Evolutionary conservation across 139 green algal species (phyloP).

Genomic region (Chlamydomonas eustigma): DNA sequence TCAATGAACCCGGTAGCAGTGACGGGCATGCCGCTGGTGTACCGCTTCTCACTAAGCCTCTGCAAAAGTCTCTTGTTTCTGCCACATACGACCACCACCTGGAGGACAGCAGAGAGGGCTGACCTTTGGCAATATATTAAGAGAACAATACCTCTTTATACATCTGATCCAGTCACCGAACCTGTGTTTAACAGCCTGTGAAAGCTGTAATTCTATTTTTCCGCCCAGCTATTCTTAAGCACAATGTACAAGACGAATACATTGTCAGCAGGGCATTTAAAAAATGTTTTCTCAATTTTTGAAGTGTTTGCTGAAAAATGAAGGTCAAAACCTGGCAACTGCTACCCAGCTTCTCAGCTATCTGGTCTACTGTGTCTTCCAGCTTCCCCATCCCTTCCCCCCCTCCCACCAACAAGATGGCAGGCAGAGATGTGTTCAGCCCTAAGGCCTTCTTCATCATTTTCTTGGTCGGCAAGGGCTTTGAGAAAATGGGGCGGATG

Average conservation of each 20-base stretch:
- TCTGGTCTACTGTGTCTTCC: conserved; percentile 76
- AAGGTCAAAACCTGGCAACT: conserved; percentile 43
- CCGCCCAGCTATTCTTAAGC: too few species aligned
- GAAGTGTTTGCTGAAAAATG: too few species aligned
- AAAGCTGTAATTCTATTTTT: too few species aligned
- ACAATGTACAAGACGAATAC: too few species aligned
- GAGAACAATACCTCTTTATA: too few species aligned
- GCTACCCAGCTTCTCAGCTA: conserved; percentile 53
- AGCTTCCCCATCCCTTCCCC: conserved; percentile 96
- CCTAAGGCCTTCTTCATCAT: conserved; percentile 12
- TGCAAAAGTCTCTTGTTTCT: conserved; percentile 81
- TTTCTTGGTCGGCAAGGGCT: conserved; percentile 37
- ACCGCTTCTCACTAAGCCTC: conserved; percentile 46
- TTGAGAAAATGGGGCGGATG: conserved; percentile 88
- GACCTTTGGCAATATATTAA: too few species aligned
- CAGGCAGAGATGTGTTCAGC: conserved; percentile 9
- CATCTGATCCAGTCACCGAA: too few species aligned
- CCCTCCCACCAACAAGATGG: conserved; percentile 64
- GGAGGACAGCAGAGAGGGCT: too few species aligned
- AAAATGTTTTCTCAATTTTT: too few species aligned
- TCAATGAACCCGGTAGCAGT: conserved; percentile 77
- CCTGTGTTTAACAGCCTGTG: too few species aligned
- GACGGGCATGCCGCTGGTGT: conserved; percentile 40
- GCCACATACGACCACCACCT: conserved; percentile 91
- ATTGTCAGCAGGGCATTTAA: too few species aligned